Base-by-base conservation (phyloP, 1,139 yeast genomes). In the Pneumocystis sp. region DNA sequence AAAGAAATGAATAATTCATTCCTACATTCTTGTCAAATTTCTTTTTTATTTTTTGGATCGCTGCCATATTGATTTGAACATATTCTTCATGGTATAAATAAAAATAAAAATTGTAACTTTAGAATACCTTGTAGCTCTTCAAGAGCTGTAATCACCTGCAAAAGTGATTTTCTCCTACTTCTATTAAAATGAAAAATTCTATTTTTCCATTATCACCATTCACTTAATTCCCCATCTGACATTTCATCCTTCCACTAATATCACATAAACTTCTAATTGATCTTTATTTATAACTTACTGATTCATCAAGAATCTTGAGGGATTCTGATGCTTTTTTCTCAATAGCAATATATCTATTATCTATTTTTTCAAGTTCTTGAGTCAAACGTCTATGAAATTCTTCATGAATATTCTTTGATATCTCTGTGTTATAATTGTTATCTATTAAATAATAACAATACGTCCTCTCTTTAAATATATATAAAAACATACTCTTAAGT, bases 351-450 rank as follows among this genome's bases (percentile, higher is more conserved):
- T 40, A 60, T 40, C 62, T 40, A 29, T 60, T 29, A 42, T 60
- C 62, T 12, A 60, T 42, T 31, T 60, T 60, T 17, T 60, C 62
- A 42, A 60, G 62, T 25, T 60, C 62, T 19, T 60, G 34, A 1
- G 42, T 40, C 21, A 60, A 42, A 15, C 19, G 62, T n/a, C 31
- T 42, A 40, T 29, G n/a, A 3, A 60, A 60, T 60, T 60, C 62
- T 12, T 60, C n/a, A 29, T 40, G 35, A 42, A 60, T 60, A 40
- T 60, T 60, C 25, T 25, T 40, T 5, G 37, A 40, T 3, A 60
- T 40, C 21, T 60, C 42, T 29, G n/a, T 39, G 5, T 31, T 25
- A 42, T 15, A 60, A 17, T 25, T 60, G 7, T 3, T 50, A 10
- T 50, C 57, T 50, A 25, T n/a, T 50, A 50, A 50, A 29, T 17